These are phyloP conservation scores for Wickerhamiella bombiphila DNA, from an alignment of 805 yeast genomes.

Conservation along the genomic window DNA sequence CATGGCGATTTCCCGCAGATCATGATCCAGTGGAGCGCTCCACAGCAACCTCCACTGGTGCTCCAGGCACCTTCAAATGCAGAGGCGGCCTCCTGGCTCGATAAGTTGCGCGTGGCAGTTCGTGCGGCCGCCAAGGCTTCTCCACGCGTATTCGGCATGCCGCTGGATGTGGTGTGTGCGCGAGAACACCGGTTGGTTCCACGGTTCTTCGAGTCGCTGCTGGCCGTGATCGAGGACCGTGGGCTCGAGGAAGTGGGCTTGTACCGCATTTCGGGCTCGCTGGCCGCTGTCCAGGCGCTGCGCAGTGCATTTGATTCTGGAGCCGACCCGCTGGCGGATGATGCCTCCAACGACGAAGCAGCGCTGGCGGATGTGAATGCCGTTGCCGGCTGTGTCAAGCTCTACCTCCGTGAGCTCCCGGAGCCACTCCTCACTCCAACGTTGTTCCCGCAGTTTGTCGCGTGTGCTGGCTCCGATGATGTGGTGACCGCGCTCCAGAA, in stretches of 20 bases:
- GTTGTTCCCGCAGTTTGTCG: slow-evolving; percentile 42
- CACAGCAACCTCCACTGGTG: slow-evolving; percentile 18
- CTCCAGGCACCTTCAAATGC: slow-evolving; percentile 50
- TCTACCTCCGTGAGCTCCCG: slow-evolving; percentile 72
- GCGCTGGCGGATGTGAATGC: slow-evolving; percentile 71
- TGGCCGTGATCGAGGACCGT: slow-evolving; percentile 66
- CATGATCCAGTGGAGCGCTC: neutral
- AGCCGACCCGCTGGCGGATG: slow-evolving; percentile 19
- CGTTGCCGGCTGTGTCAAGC: slow-evolving; percentile 74
- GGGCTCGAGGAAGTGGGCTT: slow-evolving; percentile 86
- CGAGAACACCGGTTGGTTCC: slow-evolving; percentile 57
- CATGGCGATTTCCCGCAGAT: neutral
- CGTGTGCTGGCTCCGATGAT: slow-evolving; percentile 18
- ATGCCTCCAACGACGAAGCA: slow-evolving; percentile 37
- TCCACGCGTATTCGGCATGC: slow-evolving; percentile 70
- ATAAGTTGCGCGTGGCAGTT: slow-evolving; percentile 13
- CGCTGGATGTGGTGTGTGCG: slow-evolving; percentile 58
- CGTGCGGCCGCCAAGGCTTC: slow-evolving; percentile 9
- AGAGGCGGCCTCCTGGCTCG: slow-evolving; percentile 67
- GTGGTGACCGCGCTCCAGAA: slow-evolving; percentile 17
- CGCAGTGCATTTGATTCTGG: slow-evolving; percentile 43
- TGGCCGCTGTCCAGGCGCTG: slow-evolving; percentile 40
- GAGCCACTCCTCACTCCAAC: slow-evolving; percentile 63
- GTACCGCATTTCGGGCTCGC: slow-evolving; percentile 59
- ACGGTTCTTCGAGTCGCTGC: slow-evolving; percentile 44